phyloP scores from a whole-genome alignment of 345 rosid genomes.

The Excoecaria cochinchinensis region DNA sequence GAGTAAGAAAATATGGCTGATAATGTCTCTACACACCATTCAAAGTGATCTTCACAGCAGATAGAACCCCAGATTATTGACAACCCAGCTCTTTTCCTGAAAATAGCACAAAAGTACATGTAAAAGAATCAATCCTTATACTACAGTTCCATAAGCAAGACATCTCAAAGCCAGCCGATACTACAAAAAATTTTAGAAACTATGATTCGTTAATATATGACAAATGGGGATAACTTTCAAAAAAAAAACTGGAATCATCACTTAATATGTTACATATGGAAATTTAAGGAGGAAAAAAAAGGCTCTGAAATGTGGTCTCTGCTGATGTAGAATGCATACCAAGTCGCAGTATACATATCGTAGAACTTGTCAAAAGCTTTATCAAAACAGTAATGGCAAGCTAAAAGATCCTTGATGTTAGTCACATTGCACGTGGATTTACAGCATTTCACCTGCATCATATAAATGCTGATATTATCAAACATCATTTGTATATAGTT shows the following conservation, averaged over 20 bases:
- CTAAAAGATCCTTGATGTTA: constrained; percentile 58
- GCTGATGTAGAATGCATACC: constrained; percentile 38
- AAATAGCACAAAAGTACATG: not conserved
- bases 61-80: constrained; percentile 58
- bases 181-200: no score
- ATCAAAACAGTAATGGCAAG: constrained; percentile 62
- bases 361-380: constrained; percentile 72
- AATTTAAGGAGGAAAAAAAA: not conserved
- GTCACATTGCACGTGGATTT: constrained; percentile 71
- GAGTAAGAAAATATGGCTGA: not conserved
- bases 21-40: constrained; percentile 38
- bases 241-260: not conserved
- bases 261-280: not conserved
- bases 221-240: not conserved
- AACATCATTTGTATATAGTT: not conserved
- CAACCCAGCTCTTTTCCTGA: constrained; percentile 59
- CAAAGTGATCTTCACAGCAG: constrained; percentile 75
- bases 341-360: constrained; percentile 65
- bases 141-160: not conserved
- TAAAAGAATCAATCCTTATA: no score
- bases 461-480: constrained; percentile 9
- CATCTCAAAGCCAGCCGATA: no score
- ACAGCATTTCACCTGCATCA: constrained; percentile 68
- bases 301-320: not conserved
- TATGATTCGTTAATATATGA: no score